These are phyloP conservation scores for Colletotrichum sp. DNA, from an alignment of 2,329 filamentous ascomycete genomes.

Conservation along the genomic window DNA sequence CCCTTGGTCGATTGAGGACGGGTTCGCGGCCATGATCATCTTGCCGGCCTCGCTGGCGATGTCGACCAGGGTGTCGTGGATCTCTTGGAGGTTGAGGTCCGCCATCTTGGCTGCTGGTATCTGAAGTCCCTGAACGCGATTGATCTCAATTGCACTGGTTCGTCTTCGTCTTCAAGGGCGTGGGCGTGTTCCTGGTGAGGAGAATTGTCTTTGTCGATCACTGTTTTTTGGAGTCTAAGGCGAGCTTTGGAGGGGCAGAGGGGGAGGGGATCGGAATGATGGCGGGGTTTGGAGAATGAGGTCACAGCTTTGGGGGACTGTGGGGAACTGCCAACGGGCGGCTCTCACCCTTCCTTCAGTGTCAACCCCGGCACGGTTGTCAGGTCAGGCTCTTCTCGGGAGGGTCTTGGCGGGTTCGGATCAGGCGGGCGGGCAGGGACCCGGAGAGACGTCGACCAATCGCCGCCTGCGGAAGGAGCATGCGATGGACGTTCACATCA, in stretches of 20 bases:
- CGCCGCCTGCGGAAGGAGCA: not conserved
- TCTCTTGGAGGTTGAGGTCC: constrained; percentile 62
- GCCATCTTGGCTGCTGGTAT: constrained; percentile 45
- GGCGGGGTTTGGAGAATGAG: constrained; percentile 13
- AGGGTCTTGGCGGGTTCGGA: not conserved
- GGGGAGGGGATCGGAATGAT: not conserved
- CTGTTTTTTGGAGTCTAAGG: not conserved
- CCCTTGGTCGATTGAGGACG: constrained; percentile 58
- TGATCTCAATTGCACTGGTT: not conserved
- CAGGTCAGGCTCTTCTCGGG: not conserved
- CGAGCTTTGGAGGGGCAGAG: not conserved
- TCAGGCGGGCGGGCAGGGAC: not conserved
- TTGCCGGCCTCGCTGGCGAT: constrained; percentile 68
- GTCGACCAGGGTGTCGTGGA: constrained; percentile 65
- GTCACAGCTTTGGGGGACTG: constrained; percentile 1
- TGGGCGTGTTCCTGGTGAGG: not conserved
- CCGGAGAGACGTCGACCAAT: not conserved
- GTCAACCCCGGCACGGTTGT: not conserved
- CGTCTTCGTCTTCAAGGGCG: not conserved
- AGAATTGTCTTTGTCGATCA: not conserved
- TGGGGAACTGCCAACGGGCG: not conserved
- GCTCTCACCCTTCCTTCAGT: not conserved
- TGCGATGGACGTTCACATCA: not conserved
- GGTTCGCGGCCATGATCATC: constrained; percentile 68
- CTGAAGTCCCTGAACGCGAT: not conserved